A percentile compares a stretch with the other conserved stretches of the same genome.
Evolutionary conservation across 179 eudicot species (phyloP).

Genomic region (Nepenthes alata): DNA sequence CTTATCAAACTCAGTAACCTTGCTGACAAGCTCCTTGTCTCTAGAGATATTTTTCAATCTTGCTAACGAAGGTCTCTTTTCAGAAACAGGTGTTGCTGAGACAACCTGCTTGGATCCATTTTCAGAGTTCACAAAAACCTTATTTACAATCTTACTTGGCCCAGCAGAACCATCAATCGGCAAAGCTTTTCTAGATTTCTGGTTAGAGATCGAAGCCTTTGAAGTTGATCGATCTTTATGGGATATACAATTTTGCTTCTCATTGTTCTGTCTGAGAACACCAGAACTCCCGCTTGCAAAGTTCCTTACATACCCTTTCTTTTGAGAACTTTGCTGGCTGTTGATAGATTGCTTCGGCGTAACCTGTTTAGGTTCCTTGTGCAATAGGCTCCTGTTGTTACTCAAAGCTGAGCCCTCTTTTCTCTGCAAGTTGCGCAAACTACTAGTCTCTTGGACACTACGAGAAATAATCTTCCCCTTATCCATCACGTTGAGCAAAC

Average conservation of each 20-base stretch:
- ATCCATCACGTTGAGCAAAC: conserved; percentile 27
- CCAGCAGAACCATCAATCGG: conserved; percentile 23
- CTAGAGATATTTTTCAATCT: conserved; percentile 27
- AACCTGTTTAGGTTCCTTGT: conserved; percentile 35
- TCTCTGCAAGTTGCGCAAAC: conserved; percentile 33
- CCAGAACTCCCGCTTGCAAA: conserved; percentile 35
- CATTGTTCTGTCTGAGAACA: conserved; percentile 58
- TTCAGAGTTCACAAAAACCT: conserved; percentile 30
- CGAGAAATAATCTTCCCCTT: conserved; percentile 45
- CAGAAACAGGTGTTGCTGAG: conserved; percentile 20
- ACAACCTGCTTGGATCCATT: conserved; percentile 32
- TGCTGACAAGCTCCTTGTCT: conserved; percentile 24
- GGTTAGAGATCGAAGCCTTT: conserved; percentile 30
- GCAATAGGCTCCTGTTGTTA: conserved; percentile 28
- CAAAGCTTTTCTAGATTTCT: conserved; percentile 28
- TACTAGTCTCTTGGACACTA: conserved; percentile 23
- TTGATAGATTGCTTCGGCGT: conserved; percentile 15
- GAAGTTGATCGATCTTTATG: conserved; percentile 25
- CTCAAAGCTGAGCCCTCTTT: conserved; percentile 26
- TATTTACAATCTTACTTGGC: conserved; percentile 37
- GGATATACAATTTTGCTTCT: conserved; percentile 62
- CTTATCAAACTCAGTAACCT: conserved; percentile 21
- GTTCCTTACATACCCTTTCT: conserved; percentile 28
- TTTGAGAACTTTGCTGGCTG: conserved; percentile 26
- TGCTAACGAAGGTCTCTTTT: conserved; percentile 25